Base-by-base conservation (phyloP, 768 basidiomycete species). In the Lactifluus pinguis region DNA sequence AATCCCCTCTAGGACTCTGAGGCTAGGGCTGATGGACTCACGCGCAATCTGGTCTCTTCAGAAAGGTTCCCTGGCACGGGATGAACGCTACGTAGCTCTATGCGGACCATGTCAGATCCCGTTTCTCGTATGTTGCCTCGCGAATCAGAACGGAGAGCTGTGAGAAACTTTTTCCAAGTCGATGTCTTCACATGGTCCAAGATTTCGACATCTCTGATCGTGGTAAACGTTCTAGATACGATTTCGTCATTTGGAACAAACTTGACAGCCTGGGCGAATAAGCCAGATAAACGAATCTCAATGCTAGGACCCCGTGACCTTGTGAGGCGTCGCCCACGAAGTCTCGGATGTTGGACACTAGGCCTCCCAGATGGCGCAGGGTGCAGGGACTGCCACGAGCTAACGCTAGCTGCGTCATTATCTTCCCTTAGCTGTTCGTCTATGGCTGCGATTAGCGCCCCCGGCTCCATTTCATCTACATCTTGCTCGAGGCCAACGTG, bases 131-230 rank as follows among this genome's bases (percentile, higher is more conserved):
- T 75, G 69, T 95, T 91, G 0, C 95, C 95, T 57, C 83, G 82
- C 15, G 89, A 85, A 73, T 95, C 93, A 7, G 87, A 80, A 42
- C 87, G 82, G 69, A 97, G 78, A 56, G 84, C 83, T 4, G 93
- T 95, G 61, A 99, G 75, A 71, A 99, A 98, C 71, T 95, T 98
- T 75, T 86, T 89, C 97, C 97, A 99, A 0, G 97, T 98, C 9
- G 94, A 98, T 0, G 94, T 95, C 76, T 91, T 94, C 78, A 99
- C 93, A 69, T 97, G 95, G 71, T 99, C 97, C 53, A 98, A 75
- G 61, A 98, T 97, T 72, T 97, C 92, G 19, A 92, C 67, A 62
- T 91, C 83, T 60, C 74, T 80, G 53, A 94, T 77, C 11, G 84
- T 84, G 14, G 83, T 80, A 50, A 89, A 78, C 1, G 83, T 80